Evolutionary conservation across 2,329 filamentous ascomycete species (phyloP).

Genomic region (Ustilaginoidea virens): DNA sequence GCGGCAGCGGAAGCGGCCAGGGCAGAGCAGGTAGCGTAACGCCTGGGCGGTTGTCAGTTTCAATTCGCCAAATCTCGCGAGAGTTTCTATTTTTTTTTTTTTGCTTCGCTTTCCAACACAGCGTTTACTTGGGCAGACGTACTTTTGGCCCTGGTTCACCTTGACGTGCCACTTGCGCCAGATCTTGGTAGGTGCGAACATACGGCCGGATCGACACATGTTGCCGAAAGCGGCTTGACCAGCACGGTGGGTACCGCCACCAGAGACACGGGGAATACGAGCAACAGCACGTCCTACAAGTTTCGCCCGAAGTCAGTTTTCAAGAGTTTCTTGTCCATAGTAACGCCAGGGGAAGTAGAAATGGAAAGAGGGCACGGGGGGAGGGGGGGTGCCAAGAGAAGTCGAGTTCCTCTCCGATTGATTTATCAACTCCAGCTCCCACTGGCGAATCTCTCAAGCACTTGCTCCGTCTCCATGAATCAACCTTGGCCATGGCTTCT

Average conservation of each 20-base stretch:
- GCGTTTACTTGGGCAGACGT: too few species aligned
- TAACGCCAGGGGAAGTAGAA: too few species aligned
- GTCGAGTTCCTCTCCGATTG: too few species aligned
- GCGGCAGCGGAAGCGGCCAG: slow-evolving; percentile 91
- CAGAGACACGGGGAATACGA: slow-evolving; percentile 99
- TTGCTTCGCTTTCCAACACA: too few species aligned
- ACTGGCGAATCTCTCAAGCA: too few species aligned
- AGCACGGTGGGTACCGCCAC: slow-evolving; percentile 99
- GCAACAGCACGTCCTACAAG: slow-evolving; percentile 87
- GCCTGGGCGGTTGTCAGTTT: slow-evolving; percentile 39
- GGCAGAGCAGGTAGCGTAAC: slow-evolving; percentile 94
- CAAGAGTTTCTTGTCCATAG: too few species aligned
- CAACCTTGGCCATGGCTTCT: background rate
- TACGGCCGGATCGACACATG: slow-evolving; percentile 99
- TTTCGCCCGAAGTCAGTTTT: slow-evolving; percentile 1
- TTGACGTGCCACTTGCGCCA: slow-evolving; percentile 99
- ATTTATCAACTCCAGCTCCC: too few species aligned
- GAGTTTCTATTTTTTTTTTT: too few species aligned
- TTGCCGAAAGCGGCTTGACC: slow-evolving; percentile 99
- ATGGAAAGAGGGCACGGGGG: too few species aligned
- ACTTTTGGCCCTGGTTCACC: slow-evolving; percentile 98
- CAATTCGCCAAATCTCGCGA: background rate
- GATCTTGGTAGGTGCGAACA: slow-evolving; percentile 99
- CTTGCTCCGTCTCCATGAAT: too few species aligned
- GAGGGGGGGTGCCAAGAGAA: too few species aligned